Evolutionary conservation across 768 basidiomycete genomes (phyloP).

Genomic region (Hypholoma fasciculare): DNA sequence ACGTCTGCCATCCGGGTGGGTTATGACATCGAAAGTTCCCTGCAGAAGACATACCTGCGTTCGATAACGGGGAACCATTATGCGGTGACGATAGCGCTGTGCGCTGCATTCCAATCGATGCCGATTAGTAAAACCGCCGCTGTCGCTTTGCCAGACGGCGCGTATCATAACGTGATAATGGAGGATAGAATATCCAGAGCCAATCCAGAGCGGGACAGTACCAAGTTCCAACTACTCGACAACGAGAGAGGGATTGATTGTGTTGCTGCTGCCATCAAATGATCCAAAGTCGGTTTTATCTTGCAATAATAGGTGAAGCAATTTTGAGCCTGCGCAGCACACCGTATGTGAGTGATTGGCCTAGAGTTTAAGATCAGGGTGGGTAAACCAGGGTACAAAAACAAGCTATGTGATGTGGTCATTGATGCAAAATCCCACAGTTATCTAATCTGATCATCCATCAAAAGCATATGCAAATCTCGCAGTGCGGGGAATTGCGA

Average conservation of each 20-base stretch:
- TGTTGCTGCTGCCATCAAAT: neutral
- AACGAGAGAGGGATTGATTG: neutral
- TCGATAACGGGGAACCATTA: neutral
- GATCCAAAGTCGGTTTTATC: too few species aligned
- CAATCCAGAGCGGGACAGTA: too few species aligned
- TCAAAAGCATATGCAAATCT: neutral
- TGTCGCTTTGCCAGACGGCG: neutral
- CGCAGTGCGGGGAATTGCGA: neutral
- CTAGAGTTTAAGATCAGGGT: neutral
- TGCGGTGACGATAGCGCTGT: neutral
- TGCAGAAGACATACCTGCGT: neutral
- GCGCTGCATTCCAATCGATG: too few species aligned
- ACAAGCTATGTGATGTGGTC: neutral
- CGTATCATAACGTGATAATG: neutral
- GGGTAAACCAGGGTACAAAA: neutral
- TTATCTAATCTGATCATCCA: conserved; percentile 6
- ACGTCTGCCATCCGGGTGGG: neutral
- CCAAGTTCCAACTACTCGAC: too few species aligned
- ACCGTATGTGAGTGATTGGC: neutral
- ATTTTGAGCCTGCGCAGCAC: neutral
- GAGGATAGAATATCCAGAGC: neutral
- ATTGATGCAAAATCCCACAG: conserved; percentile 2
- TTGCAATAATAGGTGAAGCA: neutral
- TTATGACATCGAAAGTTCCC: neutral
- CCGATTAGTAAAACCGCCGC: too few species aligned